Conservation (phyloP, 306 rosid species). For the Pyrus communis region DNA sequence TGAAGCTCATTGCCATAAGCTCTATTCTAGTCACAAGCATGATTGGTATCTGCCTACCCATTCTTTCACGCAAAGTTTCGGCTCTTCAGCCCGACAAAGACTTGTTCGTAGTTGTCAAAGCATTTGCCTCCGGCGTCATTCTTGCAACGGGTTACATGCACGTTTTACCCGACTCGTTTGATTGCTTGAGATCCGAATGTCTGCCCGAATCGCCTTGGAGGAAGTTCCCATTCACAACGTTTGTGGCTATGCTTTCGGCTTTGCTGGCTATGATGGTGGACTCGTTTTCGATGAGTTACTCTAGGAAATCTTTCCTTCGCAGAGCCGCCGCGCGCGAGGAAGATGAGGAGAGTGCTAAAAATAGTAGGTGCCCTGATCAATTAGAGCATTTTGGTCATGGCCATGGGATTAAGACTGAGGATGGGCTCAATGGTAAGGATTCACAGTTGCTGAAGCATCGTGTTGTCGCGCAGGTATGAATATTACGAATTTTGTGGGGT, state of each 20-base stretch:
- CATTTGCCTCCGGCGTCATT: constrained; percentile 61
- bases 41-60: constrained; percentile 39
- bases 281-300: constrained; percentile 37
- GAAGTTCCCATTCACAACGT: constrained; percentile 50
- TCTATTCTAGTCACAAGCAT: constrained; percentile 34
- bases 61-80: constrained; percentile 30
- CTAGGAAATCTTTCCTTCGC: constrained; percentile 17
- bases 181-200: constrained; percentile 30
- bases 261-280: constrained; percentile 49
- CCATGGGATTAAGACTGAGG: no score
- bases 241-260: constrained; percentile 56
- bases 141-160: constrained; percentile 79
- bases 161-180: constrained; percentile 55
- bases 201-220: constrained; percentile 52
- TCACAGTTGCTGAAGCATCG: constrained; percentile 35
- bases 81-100: constrained; percentile 37
- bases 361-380: no score
- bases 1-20: constrained; percentile 46
- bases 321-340: neutral
- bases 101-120: constrained; percentile 38
- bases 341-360: neutral
- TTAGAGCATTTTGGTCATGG: no score
- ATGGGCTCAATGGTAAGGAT: neutral
- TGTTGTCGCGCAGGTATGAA: constrained; percentile 52
- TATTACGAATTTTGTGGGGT: no score